Percentiles rank a stretch among this genome's conserved stretches.
phyloP scores from a whole-genome alignment of 768 basidiomycete species.

The Pholiota conissans region DNA sequence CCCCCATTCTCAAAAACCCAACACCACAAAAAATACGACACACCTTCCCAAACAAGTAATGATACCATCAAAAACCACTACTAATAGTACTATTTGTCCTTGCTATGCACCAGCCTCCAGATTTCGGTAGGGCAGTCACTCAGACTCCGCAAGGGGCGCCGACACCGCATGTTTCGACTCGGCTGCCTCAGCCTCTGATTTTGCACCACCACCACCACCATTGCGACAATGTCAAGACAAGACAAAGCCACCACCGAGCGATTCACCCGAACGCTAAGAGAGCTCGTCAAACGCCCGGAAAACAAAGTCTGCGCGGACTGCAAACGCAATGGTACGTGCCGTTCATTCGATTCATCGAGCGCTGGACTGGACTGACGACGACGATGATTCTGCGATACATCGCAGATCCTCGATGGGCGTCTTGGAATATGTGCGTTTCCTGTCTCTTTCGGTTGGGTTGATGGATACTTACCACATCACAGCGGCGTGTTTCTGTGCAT shows the following conservation, averaged over 20 bases:
- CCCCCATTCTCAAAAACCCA: too few species aligned
- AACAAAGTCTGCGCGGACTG: slow-evolving; percentile 97
- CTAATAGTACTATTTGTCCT: not conserved
- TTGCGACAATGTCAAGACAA: slow-evolving; percentile 47
- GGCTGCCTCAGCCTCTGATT: not conserved
- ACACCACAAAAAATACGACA: not conserved
- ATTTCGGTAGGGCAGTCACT: slow-evolving; percentile 6
- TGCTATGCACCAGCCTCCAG: slow-evolving; percentile 11
- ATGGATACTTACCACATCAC: slow-evolving; percentile 7
- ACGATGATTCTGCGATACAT: not conserved
- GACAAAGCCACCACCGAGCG: slow-evolving; percentile 87
- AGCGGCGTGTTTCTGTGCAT: slow-evolving; percentile 96
- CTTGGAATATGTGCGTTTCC: slow-evolving; percentile 90
- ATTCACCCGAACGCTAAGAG: slow-evolving; percentile 76
- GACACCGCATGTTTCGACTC: too few species aligned
- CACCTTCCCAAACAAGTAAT: not conserved
- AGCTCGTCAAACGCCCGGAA: slow-evolving; percentile 84
- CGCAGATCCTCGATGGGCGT: slow-evolving; percentile 95
- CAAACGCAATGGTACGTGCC: slow-evolving; percentile 89
- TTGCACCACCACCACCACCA: slow-evolving; percentile 6
- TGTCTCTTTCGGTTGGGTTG: not conserved
- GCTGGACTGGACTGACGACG: not conserved
- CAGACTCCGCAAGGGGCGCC: not conserved
- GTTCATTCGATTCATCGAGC: too few species aligned
- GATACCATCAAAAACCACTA: not conserved